Conservation (phyloP, 2,329 filamentous ascomycete genomes). For the Aureobasidium zeae region DNA sequence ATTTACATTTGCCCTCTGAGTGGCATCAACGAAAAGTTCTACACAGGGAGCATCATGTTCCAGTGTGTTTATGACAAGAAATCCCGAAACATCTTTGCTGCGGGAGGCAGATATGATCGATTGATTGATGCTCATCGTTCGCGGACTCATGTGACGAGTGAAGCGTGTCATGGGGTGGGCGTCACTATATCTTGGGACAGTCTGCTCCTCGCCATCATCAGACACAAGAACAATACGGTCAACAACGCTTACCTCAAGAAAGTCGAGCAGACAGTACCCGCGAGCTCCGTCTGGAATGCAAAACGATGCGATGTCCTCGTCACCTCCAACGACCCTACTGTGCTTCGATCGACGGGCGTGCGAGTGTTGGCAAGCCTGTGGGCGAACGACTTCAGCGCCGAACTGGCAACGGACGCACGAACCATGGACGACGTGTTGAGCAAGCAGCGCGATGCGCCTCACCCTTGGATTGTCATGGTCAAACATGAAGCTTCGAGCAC, state of each 20-base stretch:
- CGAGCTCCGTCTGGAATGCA: constrained; percentile 9
- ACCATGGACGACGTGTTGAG: constrained; percentile 71
- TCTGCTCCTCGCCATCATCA: constrained; percentile 33
- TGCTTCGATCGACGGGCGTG: constrained; percentile 66
- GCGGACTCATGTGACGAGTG: constrained; percentile 33
- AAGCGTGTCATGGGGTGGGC: constrained; percentile 67
- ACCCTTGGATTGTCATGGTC: constrained; percentile 82
- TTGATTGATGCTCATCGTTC: constrained; percentile 77
- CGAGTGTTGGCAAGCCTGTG: constrained; percentile 72
- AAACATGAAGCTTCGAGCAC: constrained; percentile 57
- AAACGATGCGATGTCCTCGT: constrained; percentile 70
- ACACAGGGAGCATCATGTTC: constrained; percentile 75
- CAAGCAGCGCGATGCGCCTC: constrained; percentile 65
- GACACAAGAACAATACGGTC: constrained; percentile 38
- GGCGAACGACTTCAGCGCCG: constrained; percentile 74
- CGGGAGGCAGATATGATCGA: constrained; percentile 85
- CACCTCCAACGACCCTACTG: constrained; percentile 70
- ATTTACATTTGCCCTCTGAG: constrained; percentile 77
- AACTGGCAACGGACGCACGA: constrained; percentile 58
- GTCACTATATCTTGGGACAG: constrained; percentile 87
- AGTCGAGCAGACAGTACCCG: constrained; percentile 51
- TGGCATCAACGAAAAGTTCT: constrained; percentile 88
- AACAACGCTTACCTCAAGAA: constrained; percentile 57
- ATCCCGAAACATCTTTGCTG: constrained; percentile 73
- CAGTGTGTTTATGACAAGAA: constrained; percentile 84